phyloP scores from a whole-genome alignment of 306 rosid genomes.

The Prunus kanzakura region DNA sequence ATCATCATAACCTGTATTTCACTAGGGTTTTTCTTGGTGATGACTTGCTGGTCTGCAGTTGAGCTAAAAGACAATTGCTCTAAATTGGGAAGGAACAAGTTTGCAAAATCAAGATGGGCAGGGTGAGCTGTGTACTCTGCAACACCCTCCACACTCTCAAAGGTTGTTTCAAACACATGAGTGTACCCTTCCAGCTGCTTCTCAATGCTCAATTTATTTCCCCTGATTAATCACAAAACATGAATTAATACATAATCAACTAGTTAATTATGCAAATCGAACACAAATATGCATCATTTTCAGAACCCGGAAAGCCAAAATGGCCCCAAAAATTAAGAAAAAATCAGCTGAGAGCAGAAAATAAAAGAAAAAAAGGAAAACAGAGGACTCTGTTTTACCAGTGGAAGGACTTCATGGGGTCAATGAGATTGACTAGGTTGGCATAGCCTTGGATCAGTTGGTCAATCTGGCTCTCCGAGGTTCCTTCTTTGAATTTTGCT shows the following conservation, averaged over 20 bases:
- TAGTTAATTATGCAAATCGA: too few relatives aligned
- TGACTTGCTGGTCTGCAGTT: not conserved
- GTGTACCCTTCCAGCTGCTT: conserved; percentile 75
- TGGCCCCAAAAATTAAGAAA: too few relatives aligned
- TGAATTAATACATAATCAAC: too few relatives aligned
- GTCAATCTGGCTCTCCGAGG: conserved; percentile 32
- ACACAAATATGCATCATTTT: too few relatives aligned
- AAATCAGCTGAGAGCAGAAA: not conserved
- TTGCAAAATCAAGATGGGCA: conserved; percentile 59
- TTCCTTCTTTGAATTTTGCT: conserved; percentile 64
- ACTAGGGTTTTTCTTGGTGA: not conserved
- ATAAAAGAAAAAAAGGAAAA: too few relatives aligned
- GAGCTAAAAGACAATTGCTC: not conserved
- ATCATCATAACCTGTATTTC: not conserved
- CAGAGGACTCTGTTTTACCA: conserved; percentile 34
- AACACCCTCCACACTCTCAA: conserved; percentile 64
- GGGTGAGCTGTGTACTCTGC: conserved; percentile 74
- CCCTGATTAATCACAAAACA: conserved; percentile 39
- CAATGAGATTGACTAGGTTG: conserved; percentile 55
- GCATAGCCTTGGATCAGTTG: conserved; percentile 55
- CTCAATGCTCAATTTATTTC: conserved; percentile 64
- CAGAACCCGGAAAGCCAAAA: too few relatives aligned
- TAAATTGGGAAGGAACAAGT: conserved; percentile 30
- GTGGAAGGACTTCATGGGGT: conserved; percentile 66
- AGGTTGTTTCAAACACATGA: conserved; percentile 72